phyloP scores from a whole-genome alignment of 2,329 filamentous ascomycete species.

The Penicillium sp. region DNA sequence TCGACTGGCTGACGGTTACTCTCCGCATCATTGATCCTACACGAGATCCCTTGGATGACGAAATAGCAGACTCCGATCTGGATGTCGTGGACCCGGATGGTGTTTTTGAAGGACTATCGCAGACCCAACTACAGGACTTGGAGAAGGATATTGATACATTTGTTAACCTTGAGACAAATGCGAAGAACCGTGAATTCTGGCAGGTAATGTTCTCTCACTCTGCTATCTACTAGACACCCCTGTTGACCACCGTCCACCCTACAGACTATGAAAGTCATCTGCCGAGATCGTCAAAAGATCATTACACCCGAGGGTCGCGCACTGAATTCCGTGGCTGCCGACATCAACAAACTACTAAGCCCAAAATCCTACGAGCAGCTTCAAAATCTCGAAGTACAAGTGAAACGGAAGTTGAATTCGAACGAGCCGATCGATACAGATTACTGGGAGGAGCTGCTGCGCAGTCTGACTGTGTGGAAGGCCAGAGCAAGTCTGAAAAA shows the following conservation, averaged over 20 bases:
- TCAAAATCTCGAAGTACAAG: slow-evolving; percentile 82
- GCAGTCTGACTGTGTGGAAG: slow-evolving; percentile 84
- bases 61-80: slow-evolving; percentile 73
- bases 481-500: slow-evolving; percentile 79
- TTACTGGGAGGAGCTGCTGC: slow-evolving; percentile 93
- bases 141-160: slow-evolving; percentile 81
- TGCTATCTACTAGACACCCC: not conserved
- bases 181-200: slow-evolving; percentile 85
- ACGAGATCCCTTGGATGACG: slow-evolving; percentile 76
- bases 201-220: slow-evolving; percentile 48
- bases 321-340: slow-evolving; percentile 76
- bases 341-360: slow-evolving; percentile 82
- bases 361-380: slow-evolving; percentile 86
- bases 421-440: slow-evolving; percentile 93
- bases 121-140: slow-evolving; percentile 68
- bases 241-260: not conserved
- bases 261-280: slow-evolving; percentile 78
- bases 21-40: slow-evolving; percentile 84
- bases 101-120: slow-evolving; percentile 72
- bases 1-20: slow-evolving; percentile 91
- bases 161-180: slow-evolving; percentile 74
- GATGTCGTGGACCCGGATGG: slow-evolving; percentile 76
- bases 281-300: slow-evolving; percentile 70
- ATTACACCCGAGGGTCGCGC: slow-evolving; percentile 69
- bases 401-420: slow-evolving; percentile 78